These are phyloP conservation scores for Fonsecaea nubica DNA, from an alignment of 2,329 filamentous ascomycete species.

Conservation along the genomic window DNA sequence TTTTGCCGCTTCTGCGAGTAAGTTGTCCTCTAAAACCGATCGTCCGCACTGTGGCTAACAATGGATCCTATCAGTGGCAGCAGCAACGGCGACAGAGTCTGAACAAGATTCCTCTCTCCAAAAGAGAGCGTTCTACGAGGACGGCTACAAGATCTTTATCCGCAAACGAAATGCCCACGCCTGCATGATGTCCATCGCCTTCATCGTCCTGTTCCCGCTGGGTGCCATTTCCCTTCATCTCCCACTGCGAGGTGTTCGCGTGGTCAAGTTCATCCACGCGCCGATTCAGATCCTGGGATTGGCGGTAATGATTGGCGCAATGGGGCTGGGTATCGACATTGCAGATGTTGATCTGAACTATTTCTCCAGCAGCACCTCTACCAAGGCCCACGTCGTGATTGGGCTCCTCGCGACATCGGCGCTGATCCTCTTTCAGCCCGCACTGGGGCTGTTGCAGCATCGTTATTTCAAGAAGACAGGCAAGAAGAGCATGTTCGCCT, in stretches of 20 bases:
- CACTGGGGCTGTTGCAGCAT: slow-evolving; percentile 61
- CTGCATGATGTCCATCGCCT: slow-evolving; percentile 52
- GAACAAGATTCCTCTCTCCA: slow-evolving; percentile 11
- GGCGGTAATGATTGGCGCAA: slow-evolving; percentile 54
- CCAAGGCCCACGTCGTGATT: slow-evolving; percentile 27
- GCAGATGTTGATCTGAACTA: slow-evolving; percentile 42
- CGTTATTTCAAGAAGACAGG: slow-evolving; percentile 55
- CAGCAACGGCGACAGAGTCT: slow-evolving; percentile 2
- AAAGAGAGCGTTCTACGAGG: slow-evolving; percentile 22
- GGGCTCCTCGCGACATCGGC: slow-evolving; percentile 31
- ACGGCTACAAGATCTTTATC: slow-evolving; percentile 25
- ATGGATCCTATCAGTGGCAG: slow-evolving; percentile 3
- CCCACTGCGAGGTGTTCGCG: slow-evolving; percentile 50
- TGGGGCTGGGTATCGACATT: slow-evolving; percentile 60
- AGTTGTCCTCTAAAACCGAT: not conserved
- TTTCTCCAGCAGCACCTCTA: slow-evolving; percentile 11
- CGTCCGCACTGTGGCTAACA: not conserved
- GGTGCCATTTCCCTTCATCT: slow-evolving; percentile 45
- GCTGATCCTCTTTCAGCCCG: slow-evolving; percentile 64
- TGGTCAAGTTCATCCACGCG: slow-evolving; percentile 47
- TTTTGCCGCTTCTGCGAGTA: slow-evolving; percentile 17
- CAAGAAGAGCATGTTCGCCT: slow-evolving; percentile 45
- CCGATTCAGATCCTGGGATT: slow-evolving; percentile 57
- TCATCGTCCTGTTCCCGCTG: slow-evolving; percentile 51
- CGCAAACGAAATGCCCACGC: slow-evolving; percentile 34